Evolutionary conservation across 148 eudicot genomes (phyloP), one percentile per base, ranked within the genome.

Genomic region (Cornus kousa): DNA sequence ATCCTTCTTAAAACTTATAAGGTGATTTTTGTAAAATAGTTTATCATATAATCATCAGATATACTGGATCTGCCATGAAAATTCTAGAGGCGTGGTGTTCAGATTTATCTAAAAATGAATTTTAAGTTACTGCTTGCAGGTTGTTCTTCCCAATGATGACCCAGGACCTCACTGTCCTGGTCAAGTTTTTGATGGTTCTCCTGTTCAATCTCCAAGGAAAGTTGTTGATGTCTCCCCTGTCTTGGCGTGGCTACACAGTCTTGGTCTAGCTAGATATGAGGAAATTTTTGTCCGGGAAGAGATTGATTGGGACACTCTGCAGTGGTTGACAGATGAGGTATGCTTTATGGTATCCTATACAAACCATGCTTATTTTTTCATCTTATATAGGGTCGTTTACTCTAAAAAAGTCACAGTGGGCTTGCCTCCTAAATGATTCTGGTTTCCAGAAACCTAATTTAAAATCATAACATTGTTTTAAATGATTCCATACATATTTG

Each of bases 251-350:
- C 73, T 95, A 23, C 88, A 80, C 48, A 86, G 83, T 74, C 82
- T 95, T 78, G 96, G 90, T 66, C 92, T 95, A 75, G 83, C 86
- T 43, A 93, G 85, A 78, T 95, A 93, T 72, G 92, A 89, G 85
- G 86, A 87, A 50, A 59, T 83, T 74, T 95, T 95, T 77, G 74
- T 86, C 20, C 77, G 82, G 74, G 91, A 95, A 79, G 98, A 95
- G 81, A 91, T 95, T 79, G 97, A 93, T 33, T 93, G 96, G 98
- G 97, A 89, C 71, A 85, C 91, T 55, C 70, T 95, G 70, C 89
- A 87, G 68, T 89, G 91, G 86, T 74, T 95, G 83, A 93, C 94
- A 74, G 98, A 95, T 73, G 96, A 95, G 94, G 98, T 95, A 78
- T 75, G 80, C 69, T 55, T 81, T 32, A 72, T 74, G 48, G 37